Evolutionary conservation across 441 rosid species (phyloP), one percentile per base, ranked within the genome.

Genomic region (Adansonia gregorii): DNA sequence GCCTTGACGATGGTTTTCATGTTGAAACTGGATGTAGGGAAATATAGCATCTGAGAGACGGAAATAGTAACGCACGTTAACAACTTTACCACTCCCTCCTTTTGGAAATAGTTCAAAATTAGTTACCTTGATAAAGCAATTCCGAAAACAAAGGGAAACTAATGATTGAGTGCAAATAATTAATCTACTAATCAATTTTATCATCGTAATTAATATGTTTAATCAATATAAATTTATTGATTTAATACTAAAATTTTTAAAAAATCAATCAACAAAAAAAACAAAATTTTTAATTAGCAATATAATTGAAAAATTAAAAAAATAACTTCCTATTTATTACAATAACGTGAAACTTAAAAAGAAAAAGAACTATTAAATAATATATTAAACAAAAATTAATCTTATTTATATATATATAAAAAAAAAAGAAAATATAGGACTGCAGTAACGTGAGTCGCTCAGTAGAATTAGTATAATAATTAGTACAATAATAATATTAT

Each of bases 51-150:
- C 14, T 63, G 22, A 66, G 49, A 66, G 8, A 65, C 45, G 7
- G 17, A 24, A 70, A n/a, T 17, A 7, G 69, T 19, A 43, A 24
- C 14, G 20, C 12, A 68, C 19, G 17, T 6, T 58, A 58, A 22
- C 54, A 45, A 45, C 73, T 48, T 51, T 27, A 27, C 59, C 58
- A 48, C 73, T 51, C 43, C 59, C 73, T 49, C 73, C 59, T 49
- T 69, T 20, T 0, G 6, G 1, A 4, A 49, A 15, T 19, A 14
- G 59, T 49, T 49, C 46, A 11, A 46, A 67, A 0, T 5, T 19
- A 20, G 0, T 12, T 27, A 12, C 27, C 14, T 27, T 0, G 14
- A 27, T 12, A 27, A 61, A 60, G 6, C 5, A 39, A 31, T 31
- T 48, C 52, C 3, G 52, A 49, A 2, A 63, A 27, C 0, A 27